These are phyloP conservation scores for Athelia sp. DNA, from an alignment of 1,284 basidiomycete species.

Conservation along the genomic window DNA sequence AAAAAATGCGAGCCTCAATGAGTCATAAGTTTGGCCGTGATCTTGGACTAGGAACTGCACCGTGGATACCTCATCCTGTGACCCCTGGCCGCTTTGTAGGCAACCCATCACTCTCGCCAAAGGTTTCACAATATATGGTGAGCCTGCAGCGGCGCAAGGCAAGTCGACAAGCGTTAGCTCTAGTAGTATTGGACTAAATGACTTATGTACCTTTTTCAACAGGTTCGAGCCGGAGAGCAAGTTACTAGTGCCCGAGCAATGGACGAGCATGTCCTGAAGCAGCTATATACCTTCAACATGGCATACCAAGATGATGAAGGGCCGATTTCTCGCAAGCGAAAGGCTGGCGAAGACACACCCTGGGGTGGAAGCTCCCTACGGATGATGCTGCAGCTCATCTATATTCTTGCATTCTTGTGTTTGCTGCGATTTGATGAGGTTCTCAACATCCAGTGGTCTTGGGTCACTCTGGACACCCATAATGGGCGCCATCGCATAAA, in stretches of 20 bases:
- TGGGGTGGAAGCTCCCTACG: constrained; percentile 20
- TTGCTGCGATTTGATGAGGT: constrained; percentile 28
- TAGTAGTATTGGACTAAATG: constrained; percentile 21
- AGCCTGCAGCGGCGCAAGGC: constrained; percentile 24
- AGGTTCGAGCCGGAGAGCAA: constrained; percentile 5
- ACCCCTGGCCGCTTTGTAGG: constrained; percentile 13
- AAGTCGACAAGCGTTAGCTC: constrained; percentile 14
- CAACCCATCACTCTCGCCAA: constrained; percentile 19
- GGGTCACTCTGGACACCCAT: constrained; percentile 16
- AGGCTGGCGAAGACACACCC: constrained; percentile 4
- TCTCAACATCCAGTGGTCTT: constrained; percentile 20
- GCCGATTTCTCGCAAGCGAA: constrained; percentile 8
- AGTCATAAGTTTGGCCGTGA: constrained; percentile 26
- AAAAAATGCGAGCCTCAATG: constrained; percentile 29
- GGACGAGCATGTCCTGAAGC: constrained; percentile 15
- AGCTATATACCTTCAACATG: constrained; percentile 20
- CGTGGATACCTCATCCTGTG: constrained; percentile 10
- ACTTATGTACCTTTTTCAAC: constrained; percentile 11
- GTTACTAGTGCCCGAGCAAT: not conserved
- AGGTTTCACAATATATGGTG: constrained; percentile 28
- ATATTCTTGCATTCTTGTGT: constrained; percentile 25
- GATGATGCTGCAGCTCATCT: constrained; percentile 19
- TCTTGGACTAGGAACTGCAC: constrained; percentile 17
- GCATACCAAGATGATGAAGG: constrained; percentile 11
- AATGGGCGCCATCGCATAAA: constrained; percentile 6